Percentiles rank a stretch among this genome's conserved stretches.
phyloP scores from a whole-genome alignment of 306 rosid species.

The Dryas drummondii region DNA sequence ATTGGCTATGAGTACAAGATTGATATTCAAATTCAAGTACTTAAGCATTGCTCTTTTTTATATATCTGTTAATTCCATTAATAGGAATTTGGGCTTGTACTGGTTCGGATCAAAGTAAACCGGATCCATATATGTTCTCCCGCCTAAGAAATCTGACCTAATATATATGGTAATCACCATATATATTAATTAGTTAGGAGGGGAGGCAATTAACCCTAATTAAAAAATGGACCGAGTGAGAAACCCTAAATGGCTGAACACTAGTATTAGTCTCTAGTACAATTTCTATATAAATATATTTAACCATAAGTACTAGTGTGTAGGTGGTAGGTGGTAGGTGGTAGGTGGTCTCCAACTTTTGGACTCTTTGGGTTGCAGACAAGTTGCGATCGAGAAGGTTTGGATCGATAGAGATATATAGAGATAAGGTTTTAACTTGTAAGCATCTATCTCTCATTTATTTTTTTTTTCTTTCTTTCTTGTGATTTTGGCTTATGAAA shows the following conservation, averaged over 20 bases:
- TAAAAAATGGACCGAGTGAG: not conserved
- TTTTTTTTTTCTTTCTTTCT: not conserved
- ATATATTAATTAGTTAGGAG: not conserved
- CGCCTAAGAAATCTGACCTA: too few relatives aligned
- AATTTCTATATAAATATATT: too few relatives aligned
- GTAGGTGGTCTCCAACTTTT: not conserved
- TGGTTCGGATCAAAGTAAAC: too few relatives aligned
- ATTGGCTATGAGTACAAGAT: too few relatives aligned
- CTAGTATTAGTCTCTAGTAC: not conserved
- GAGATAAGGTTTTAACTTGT: not conserved
- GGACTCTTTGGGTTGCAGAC: not conserved
- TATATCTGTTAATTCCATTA: too few relatives aligned
- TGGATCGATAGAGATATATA: too few relatives aligned
- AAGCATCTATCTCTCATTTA: not conserved
- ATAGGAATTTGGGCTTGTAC: too few relatives aligned
- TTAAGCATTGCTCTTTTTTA: too few relatives aligned
- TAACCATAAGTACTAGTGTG: too few relatives aligned
- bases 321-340: not conserved
- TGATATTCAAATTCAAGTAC: too few relatives aligned
- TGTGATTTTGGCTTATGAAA: not conserved
- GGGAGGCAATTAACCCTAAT: not conserved
- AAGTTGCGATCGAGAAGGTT: not conserved
- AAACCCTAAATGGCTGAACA: not conserved
- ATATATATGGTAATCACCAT: too few relatives aligned
- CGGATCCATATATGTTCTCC: too few relatives aligned